Evolutionary conservation across 768 basidiomycete species (phyloP).

Genomic region (Tremella yokohamensis): DNA sequence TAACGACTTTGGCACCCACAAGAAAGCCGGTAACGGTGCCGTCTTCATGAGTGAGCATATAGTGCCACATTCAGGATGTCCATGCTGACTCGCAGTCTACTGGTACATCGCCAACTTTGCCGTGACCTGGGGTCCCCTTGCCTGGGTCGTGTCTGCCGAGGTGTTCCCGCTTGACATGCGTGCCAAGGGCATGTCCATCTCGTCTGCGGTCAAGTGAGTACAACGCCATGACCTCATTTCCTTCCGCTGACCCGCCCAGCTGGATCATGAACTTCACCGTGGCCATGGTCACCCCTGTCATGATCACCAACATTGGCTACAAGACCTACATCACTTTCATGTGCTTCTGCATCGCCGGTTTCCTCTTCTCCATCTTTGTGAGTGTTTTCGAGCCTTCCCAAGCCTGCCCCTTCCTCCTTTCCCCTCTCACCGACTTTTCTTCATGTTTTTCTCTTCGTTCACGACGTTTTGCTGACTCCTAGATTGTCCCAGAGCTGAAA

Average conservation of each 20-base stretch:
- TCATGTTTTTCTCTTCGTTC: not conserved
- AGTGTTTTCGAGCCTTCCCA: not conserved
- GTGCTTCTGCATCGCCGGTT: conserved; percentile 60
- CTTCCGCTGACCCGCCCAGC: not conserved
- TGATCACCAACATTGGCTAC: conserved; percentile 63
- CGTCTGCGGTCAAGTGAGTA: conserved; percentile 62
- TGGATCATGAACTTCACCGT: conserved; percentile 50
- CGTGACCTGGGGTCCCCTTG: conserved; percentile 69
- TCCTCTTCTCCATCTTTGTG: conserved; percentile 66
- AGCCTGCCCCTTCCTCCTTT: conserved; percentile 53
- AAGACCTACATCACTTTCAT: conserved; percentile 73
- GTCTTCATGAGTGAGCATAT: conserved; percentile 36
- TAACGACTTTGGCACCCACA: conserved; percentile 58
- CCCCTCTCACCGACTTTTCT: not conserved
- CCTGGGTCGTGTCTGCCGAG: conserved; percentile 74
- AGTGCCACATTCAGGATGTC: not conserved
- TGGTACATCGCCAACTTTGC: conserved; percentile 71
- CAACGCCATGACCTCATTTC: not conserved
- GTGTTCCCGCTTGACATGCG: conserved; percentile 59
- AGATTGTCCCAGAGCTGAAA: conserved; percentile 51
- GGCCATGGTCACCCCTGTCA: conserved; percentile 67
- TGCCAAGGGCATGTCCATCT: conserved; percentile 71
- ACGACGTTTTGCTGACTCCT: no score
- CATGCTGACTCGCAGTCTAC: conserved; percentile 58
- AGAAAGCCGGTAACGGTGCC: conserved; percentile 65